Conservation (phyloP, 768 basidiomycete genomes). For the Pholiota conissans region DNA sequence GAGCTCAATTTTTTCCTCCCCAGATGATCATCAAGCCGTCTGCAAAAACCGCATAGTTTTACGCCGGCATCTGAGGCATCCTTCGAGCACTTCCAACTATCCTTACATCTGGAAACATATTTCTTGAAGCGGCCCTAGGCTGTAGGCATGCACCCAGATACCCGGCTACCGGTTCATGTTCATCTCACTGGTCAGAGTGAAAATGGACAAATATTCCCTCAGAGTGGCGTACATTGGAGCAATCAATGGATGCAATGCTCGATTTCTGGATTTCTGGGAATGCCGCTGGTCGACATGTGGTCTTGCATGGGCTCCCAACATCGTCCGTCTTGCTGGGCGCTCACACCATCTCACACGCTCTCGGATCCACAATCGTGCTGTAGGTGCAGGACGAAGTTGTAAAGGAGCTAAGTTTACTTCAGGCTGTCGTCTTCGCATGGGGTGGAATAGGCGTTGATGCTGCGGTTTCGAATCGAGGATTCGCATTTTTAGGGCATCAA, state of each 20-base stretch:
- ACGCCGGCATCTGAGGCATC: neutral
- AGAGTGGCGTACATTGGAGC: neutral
- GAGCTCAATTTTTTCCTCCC: neutral
- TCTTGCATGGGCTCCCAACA: neutral
- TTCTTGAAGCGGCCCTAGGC: neutral
- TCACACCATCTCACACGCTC: slow-evolving; percentile 1
- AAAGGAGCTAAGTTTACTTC: too few relatives aligned
- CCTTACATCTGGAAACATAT: neutral
- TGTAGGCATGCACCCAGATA: slow-evolving; percentile 5
- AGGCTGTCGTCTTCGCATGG: neutral
- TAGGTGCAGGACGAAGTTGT: too few relatives aligned
- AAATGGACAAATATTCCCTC: slow-evolving; percentile 6
- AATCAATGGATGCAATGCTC: slow-evolving; percentile 2
- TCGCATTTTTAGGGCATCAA: neutral
- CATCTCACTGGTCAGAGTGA: neutral
- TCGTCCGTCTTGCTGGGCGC: neutral
- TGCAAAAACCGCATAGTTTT: neutral
- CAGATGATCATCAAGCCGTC: neutral
- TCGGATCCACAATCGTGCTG: slow-evolving; percentile 2
- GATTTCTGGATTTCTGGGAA: neutral
- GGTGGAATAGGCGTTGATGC: slow-evolving; percentile 1
- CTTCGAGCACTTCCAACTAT: neutral
- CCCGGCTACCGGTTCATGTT: slow-evolving; percentile 13
- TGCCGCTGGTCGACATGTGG: neutral
- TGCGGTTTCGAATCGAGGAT: neutral